phyloP scores from a whole-genome alignment of 805 yeast species.

The Schizosaccharomyces lindneri region DNA sequence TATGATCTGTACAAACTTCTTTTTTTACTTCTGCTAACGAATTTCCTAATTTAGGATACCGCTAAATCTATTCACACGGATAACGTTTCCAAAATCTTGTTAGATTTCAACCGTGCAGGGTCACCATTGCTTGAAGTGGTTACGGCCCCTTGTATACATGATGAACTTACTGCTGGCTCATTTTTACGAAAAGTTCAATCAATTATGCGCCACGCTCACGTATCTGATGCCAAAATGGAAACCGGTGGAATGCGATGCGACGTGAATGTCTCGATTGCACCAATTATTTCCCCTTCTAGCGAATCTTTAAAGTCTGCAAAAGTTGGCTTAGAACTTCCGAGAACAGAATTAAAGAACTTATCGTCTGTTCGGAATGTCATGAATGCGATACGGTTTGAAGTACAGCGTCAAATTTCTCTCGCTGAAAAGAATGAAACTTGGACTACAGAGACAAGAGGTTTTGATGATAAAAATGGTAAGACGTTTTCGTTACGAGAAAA shows the following conservation, averaged over 20 bases:
- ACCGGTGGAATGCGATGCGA: slow-evolving; percentile 90
- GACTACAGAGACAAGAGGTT: slow-evolving; percentile 60
- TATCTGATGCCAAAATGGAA: slow-evolving; percentile 79
- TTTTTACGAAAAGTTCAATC: slow-evolving; percentile 64
- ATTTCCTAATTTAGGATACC: slow-evolving; percentile 1
- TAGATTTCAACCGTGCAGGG: slow-evolving; percentile 62
- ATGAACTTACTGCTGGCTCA: slow-evolving; percentile 40
- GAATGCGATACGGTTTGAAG: slow-evolving; percentile 20
- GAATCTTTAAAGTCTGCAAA: slow-evolving; percentile 73
- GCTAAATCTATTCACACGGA: slow-evolving; percentile 7
- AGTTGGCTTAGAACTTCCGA: neutral
- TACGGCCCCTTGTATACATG: slow-evolving; percentile 63
- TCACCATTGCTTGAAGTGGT: slow-evolving; percentile 77
- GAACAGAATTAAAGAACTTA: neutral
- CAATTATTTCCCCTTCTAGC: slow-evolving; percentile 13
- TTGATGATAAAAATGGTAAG: slow-evolving; percentile 39
- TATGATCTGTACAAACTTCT: slow-evolving; percentile 17
- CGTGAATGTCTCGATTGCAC: slow-evolving; percentile 55
- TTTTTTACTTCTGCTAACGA: neutral
- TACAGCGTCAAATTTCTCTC: slow-evolving; percentile 34
- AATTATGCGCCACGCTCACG: slow-evolving; percentile 36
- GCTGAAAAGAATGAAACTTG: slow-evolving; percentile 19
- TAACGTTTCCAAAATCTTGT: slow-evolving; percentile 19
- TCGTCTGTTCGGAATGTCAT: neutral
- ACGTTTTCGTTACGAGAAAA: slow-evolving; percentile 51